These are phyloP conservation scores for Microsporum audouinii DNA, from an alignment of 2,329 filamentous ascomycete species.

Conservation along the genomic window DNA sequence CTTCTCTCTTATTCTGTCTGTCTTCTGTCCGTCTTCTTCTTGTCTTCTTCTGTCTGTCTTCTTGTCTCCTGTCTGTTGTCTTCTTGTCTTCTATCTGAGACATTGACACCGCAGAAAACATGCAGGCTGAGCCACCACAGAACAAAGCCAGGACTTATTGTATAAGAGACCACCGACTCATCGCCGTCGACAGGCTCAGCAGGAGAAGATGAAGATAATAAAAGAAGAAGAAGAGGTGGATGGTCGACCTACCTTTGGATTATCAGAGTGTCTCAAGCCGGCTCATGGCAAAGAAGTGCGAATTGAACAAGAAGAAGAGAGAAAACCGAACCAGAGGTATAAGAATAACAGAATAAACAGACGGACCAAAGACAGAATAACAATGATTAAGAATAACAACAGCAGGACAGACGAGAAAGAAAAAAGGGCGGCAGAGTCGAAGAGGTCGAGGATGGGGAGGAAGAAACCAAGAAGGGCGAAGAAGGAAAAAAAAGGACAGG, in stretches of 20 bases:
- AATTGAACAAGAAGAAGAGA: no score
- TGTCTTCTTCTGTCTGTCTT: not conserved
- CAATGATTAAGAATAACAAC: not conserved
- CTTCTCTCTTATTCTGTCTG: not conserved
- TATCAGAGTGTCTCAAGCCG: no score
- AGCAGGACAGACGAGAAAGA: conserved; percentile 6
- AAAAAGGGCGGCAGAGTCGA: no score
- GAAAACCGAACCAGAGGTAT: no score
- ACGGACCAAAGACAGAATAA: not conserved
- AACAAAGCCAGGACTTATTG: not conserved
- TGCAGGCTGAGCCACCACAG: not conserved
- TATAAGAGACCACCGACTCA: no score
- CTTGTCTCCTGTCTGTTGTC: not conserved
- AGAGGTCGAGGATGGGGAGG: not conserved
- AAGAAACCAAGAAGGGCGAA: not conserved
- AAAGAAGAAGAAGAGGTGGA: no score
- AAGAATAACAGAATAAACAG: not conserved
- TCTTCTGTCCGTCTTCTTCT: not conserved
- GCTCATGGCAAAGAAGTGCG: no score
- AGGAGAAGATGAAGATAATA: no score
- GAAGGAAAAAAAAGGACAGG: not conserved
- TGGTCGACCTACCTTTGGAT: no score
- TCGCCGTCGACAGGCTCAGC: no score
- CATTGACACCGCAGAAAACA: not conserved
- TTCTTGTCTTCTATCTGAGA: not conserved